Percentiles rank a stretch among this genome's conserved stretches.
These are phyloP conservation scores for Eucalyptus erythrocorys DNA, from an alignment of 345 rosid genomes.

Conservation along the genomic window DNA sequence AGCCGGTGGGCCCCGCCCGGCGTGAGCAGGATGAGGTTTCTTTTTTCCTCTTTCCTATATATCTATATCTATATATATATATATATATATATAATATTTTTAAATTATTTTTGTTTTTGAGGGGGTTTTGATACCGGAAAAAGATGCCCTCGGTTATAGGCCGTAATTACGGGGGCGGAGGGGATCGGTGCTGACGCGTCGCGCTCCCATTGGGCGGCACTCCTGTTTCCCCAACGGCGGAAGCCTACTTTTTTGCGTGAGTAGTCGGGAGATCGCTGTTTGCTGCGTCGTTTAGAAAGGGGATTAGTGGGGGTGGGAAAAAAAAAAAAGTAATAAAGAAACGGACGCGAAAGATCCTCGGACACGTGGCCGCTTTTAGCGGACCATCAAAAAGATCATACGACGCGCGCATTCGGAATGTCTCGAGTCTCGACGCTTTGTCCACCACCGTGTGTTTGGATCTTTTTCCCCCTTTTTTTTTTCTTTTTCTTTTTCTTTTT, in stretches of 20 bases:
- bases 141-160: background rate
- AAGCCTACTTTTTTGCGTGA: background rate
- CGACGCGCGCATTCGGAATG: background rate
- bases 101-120: background rate
- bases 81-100: background rate
- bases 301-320: background rate
- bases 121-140: background rate
- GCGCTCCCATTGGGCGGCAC: background rate
- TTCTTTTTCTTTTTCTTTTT: background rate
- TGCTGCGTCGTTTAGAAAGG: background rate
- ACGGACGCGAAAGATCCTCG: background rate
- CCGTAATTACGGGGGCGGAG: background rate
- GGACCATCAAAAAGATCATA: background rate
- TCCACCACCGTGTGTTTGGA: background rate
- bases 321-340: background rate
- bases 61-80: background rate
- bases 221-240: background rate
- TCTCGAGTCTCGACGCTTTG: background rate
- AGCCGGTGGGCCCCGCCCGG: background rate
- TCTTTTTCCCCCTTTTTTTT: background rate
- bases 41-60: background rate
- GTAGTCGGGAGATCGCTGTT: background rate
- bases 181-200: background rate
- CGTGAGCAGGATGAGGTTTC: background rate
- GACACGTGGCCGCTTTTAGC: slow-evolving; percentile 1